Percentiles rank a stretch among this genome's conserved stretches.
These are phyloP conservation scores for Priceomyces medius DNA, from an alignment of 805 yeast species.

Conservation along the genomic window DNA sequence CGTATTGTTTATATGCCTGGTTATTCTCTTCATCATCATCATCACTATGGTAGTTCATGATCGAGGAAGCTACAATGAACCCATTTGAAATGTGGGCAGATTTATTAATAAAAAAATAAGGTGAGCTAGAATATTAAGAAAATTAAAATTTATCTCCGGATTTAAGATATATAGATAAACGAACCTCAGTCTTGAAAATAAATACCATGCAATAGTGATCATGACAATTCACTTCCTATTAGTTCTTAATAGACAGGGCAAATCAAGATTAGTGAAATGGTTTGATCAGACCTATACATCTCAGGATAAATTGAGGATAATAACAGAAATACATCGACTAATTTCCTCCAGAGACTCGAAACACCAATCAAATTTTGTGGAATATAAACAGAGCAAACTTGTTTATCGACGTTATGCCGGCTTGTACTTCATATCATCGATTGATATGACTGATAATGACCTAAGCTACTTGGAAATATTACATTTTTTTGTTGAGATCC, in stretches of 20 bases:
- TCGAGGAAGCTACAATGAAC: not conserved
- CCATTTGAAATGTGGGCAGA: not conserved
- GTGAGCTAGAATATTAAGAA: not conserved
- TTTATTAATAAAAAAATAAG: no score
- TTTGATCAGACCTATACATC: constrained; percentile 37
- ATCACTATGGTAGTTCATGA: constrained; percentile 3
- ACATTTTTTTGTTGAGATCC: constrained; percentile 83
- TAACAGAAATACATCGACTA: constrained; percentile 70
- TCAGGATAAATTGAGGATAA: constrained; percentile 35
- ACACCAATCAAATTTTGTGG: constrained; percentile 79
- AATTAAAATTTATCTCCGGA: not conserved
- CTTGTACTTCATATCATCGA: constrained; percentile 78
- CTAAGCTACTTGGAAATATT: constrained; percentile 78
- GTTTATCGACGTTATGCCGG: constrained; percentile 93
- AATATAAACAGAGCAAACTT: constrained; percentile 55
- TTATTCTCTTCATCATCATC: constrained; percentile 13
- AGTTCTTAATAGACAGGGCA: constrained; percentile 92
- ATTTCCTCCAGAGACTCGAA: constrained; percentile 82
- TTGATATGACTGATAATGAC: constrained; percentile 80
- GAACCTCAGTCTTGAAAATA: not conserved
- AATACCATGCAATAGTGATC: not conserved
- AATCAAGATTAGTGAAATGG: constrained; percentile 83
- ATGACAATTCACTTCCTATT: constrained; percentile 82
- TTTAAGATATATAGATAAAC: not conserved
- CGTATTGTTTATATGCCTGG: constrained; percentile 35